These are phyloP conservation scores for Blastocystis sp. DNA, from an alignment of 352 stramenopile species.

Conservation along the genomic window DNA sequence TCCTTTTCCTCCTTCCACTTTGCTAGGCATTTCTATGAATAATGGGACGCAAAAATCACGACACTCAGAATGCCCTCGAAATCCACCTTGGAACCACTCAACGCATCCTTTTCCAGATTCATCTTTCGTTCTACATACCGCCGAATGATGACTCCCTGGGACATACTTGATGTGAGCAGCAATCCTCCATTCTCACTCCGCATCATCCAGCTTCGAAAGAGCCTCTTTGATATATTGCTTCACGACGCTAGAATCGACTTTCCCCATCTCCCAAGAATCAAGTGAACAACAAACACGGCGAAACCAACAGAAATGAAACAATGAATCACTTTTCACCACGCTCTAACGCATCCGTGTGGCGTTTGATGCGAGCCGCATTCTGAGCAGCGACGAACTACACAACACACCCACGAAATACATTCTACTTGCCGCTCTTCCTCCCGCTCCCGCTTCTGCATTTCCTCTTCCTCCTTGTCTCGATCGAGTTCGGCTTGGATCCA, in stretches of 20 bases:
- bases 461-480: slow-evolving; percentile 8
- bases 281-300: background rate
- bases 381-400: background rate
- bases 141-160: background rate
- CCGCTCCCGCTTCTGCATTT: background rate
- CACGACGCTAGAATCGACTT: background rate
- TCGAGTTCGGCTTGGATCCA: slow-evolving; percentile 30
- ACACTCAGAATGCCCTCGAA: background rate
- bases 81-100: background rate
- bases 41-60: background rate
- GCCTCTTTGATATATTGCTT: background rate
- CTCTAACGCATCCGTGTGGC: background rate
- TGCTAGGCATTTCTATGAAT: background rate
- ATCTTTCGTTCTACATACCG: background rate
- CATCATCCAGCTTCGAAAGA: background rate
- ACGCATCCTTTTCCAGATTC: background rate
- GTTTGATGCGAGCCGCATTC: background rate
- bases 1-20: background rate
- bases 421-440: background rate
- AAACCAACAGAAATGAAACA: background rate
- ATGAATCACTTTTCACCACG: background rate
- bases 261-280: background rate
- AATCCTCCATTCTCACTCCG: background rate
- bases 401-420: background rate
- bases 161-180: background rate